Evolutionary conservation across 1,284 basidiomycete species (phyloP).

Genomic region (Fomitopsis schrenkii): DNA sequence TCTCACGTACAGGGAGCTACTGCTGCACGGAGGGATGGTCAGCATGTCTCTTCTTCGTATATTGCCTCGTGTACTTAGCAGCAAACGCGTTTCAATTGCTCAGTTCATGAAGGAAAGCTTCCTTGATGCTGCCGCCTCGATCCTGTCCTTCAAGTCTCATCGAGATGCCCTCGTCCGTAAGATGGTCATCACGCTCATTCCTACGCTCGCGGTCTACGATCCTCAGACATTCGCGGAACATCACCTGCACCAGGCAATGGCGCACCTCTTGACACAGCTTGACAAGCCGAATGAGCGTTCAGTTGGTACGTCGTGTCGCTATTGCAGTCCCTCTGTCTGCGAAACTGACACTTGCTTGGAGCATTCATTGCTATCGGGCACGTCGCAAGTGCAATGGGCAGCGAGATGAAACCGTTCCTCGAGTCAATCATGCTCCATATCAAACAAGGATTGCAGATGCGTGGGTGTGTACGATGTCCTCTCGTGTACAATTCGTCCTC

Average conservation of each 20-base stretch:
- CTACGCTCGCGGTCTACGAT: slow-evolving; percentile 92
- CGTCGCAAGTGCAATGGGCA: slow-evolving; percentile 87
- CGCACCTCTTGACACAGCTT: slow-evolving; percentile 82
- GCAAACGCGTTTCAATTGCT: not conserved
- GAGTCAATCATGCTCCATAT: slow-evolving; percentile 91
- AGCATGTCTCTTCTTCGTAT: slow-evolving; percentile 12
- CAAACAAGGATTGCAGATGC: slow-evolving; percentile 81
- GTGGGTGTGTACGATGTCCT: slow-evolving; percentile 55
- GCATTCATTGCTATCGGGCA: slow-evolving; percentile 98
- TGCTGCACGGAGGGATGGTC: slow-evolving; percentile 93
- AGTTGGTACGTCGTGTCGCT: slow-evolving; percentile 54
- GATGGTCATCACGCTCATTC: slow-evolving; percentile 92
- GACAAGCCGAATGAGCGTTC: slow-evolving; percentile 89
- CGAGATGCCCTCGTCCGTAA: slow-evolving; percentile 85
- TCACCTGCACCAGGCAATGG: slow-evolving; percentile 91
- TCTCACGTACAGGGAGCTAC: slow-evolving; percentile 87
- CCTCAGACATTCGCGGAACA: slow-evolving; percentile 87
- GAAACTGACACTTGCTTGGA: slow-evolving; percentile 24
- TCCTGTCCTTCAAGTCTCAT: slow-evolving; percentile 85
- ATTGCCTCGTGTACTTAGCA: not conserved
- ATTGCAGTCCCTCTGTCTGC: not conserved
- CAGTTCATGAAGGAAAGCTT: slow-evolving; percentile 95
- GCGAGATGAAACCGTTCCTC: slow-evolving; percentile 95
- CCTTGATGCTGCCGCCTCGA: slow-evolving; percentile 86
- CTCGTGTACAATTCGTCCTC: slow-evolving; percentile 10